Evolutionary conservation across 371 early-diverging fungal genomes (phyloP), one percentile per base, ranked within the genome.

Genomic region (Circinella minor): DNA sequence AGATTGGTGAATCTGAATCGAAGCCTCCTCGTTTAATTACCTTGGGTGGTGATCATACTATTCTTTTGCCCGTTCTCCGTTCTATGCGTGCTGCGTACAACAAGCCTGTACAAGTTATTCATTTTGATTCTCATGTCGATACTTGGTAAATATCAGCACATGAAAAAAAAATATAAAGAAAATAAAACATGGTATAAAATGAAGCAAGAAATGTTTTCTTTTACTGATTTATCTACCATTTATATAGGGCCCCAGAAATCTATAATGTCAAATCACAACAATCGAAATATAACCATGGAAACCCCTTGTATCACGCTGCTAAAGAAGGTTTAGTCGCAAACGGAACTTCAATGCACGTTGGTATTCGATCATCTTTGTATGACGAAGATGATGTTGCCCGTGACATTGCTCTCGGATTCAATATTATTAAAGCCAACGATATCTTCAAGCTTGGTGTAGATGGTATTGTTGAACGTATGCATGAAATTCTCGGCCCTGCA

Each of bases 81-180:
- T 69, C 84, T 4, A 71, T 85, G 71, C 68, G 70, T 36, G 47
- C 68, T 63, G 77, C 79, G 1, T 79, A 85, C 62, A 71, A 75
- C 7, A 51, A 65, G 39, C 84, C 86, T 17, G 72, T 85, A 20
- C 68, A 81, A 1, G 84, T 85, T 1, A 83, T 85, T 37, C 86
- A 85, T 61, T 85, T 85, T 69, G 86, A 85, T 66, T 81, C 83
- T 54, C 86, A 85, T 36, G 66, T 85, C 34, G 85, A 85, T 66
- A 82, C 85, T 0, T 84, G 84, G 78, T 68, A 69, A 39, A 49
- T 27, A 2, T 27, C 27, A 27, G 27, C 0, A 27, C 27, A 27
- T 2, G 27, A 27, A 27, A 27, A 27, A 27, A 27, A 27, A 27
- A 27, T 2, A n/a, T n/a, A n/a, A n/a, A n/a, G n/a, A n/a, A 1